Base-by-base conservation (phyloP, 1,139 yeast genomes). In the Taiozyma sp. region DNA sequence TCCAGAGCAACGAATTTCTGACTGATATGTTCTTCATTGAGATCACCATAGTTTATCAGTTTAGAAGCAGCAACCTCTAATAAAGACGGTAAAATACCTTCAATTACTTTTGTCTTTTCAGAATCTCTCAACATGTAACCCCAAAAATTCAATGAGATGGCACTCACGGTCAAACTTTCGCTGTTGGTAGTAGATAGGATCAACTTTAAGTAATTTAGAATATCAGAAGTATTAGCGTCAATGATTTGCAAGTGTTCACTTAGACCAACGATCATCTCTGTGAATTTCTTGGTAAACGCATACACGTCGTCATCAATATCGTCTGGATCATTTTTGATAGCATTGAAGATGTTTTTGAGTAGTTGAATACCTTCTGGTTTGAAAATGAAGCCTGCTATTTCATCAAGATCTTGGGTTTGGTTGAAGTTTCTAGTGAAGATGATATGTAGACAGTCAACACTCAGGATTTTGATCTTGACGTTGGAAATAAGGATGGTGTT, bases 71-170 rank as follows among this genome's bases (percentile, higher is more conserved):
- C 81, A 44, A 81, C 78, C 61, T 88, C 88, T 48, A 95, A 71
- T 43, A 95, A 71, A 41, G 81, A 83, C 30, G 91, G 83, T 52
- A 88, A 69, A 10, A 85, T 69, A 14, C 71, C 70, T 47, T 76
- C 73, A 48, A 80, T 73, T 43, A 81, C 79, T 39, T 65, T 68
- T 48, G 74, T 68, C 58, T 74, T 64, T 53, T 85, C 91, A 59
- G 90, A 97, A 51, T 83, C 81, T 60, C 99, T 77, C 48, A 93
- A 71, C 56, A 93, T 82, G 1, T 95, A 82, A 52, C 96, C 91
- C 99, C 99, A 95, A 73, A 93, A 87, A 64, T 91, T 97, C 51
- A 93, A 71, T 0, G 97, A 88, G 39, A 91, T 75, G 0, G 97
- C 97, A 49, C 96, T 86, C 4, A 93, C 83, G n/a, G 93, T 86